phyloP scores from a whole-genome alignment of 805 yeast species.

The Blastobotrys parvus region DNA sequence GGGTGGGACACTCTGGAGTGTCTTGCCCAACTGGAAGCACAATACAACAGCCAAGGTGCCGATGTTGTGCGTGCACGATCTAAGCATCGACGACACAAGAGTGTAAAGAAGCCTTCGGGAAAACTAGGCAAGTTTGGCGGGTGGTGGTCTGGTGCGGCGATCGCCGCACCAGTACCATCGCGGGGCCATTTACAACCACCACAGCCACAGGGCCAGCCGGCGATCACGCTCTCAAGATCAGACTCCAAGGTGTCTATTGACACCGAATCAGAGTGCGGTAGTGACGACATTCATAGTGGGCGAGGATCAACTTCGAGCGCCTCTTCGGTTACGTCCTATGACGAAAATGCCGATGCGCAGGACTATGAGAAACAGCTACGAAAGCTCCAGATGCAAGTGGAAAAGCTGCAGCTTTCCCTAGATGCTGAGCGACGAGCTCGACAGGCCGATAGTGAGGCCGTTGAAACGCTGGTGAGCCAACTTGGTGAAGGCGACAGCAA shows the following conservation, averaged over 20 bases:
- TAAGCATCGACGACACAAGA: too few relatives aligned
- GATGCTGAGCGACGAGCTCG: constrained; percentile 15
- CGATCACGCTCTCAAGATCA: neutral
- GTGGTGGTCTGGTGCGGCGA: neutral
- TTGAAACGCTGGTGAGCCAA: neutral
- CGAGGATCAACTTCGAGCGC: constrained; percentile 1
- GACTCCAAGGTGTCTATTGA: constrained; percentile 4
- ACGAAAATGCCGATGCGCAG: constrained; percentile 3
- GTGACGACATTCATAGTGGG: neutral
- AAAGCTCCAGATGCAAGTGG: neutral
- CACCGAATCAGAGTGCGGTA: constrained; percentile 5
- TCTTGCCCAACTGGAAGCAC: constrained; percentile 9
- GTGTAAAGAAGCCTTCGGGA: neutral
- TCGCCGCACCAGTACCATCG: neutral
- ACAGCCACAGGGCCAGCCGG: too few relatives aligned
- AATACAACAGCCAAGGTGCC: neutral
- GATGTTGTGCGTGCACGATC: neutral
- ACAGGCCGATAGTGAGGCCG: neutral
- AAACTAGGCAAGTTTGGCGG: neutral
- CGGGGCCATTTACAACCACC: too few relatives aligned
- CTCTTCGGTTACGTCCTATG: constrained; percentile 3
- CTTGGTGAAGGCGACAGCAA: neutral
- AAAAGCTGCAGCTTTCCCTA: constrained; percentile 2
- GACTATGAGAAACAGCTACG: constrained; percentile 1
- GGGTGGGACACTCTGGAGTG: constrained; percentile 9